phyloP scores from a whole-genome alignment of 495 filamentous ascomycete genomes.

The Xylaria telfairii region DNA sequence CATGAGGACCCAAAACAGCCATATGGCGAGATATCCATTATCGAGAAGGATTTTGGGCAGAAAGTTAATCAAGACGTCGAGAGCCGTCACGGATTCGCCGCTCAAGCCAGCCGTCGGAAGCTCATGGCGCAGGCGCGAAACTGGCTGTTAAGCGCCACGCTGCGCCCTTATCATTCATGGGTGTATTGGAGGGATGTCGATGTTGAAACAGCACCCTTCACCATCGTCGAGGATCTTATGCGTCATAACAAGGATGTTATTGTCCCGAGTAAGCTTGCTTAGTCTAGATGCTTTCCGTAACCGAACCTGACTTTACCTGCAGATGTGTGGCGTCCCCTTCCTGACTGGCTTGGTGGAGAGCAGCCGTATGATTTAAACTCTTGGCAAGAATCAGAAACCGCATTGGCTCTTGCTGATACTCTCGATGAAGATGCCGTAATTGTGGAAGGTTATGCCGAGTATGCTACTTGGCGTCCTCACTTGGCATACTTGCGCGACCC shows the following conservation, averaged over 20 bases:
- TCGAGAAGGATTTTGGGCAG: constrained; percentile 99
- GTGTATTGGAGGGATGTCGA: constrained; percentile 99
- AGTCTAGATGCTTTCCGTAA: background rate
- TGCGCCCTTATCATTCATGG: constrained; percentile 96
- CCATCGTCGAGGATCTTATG: constrained; percentile 98
- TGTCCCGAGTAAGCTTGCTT: constrained; percentile 81
- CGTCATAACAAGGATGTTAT: constrained; percentile 98
- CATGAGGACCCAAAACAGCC: constrained; percentile 75
- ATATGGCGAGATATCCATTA: constrained; percentile 97
- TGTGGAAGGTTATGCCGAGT: constrained; percentile 98
- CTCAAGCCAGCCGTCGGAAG: constrained; percentile 91
- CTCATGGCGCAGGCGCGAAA: constrained; percentile 98
- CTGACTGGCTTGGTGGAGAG: constrained; percentile 98
- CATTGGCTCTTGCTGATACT: constrained; percentile 89
- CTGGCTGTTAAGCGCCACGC: constrained; percentile 92
- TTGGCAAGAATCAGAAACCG: constrained; percentile 99
- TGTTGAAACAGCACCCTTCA: constrained; percentile 94
- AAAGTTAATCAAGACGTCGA: constrained; percentile 98
- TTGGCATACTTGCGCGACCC: constrained; percentile 96
- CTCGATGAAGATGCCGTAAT: constrained; percentile 99
- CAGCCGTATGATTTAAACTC: constrained; percentile 99
- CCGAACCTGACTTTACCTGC: constrained; percentile 22
- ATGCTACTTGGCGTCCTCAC: constrained; percentile 98
- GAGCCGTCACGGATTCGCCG: constrained; percentile 96
- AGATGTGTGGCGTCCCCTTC: constrained; percentile 99